These are phyloP conservation scores for Agrostemma githago DNA, from an alignment of 148 eudicot species.

Conservation along the genomic window DNA sequence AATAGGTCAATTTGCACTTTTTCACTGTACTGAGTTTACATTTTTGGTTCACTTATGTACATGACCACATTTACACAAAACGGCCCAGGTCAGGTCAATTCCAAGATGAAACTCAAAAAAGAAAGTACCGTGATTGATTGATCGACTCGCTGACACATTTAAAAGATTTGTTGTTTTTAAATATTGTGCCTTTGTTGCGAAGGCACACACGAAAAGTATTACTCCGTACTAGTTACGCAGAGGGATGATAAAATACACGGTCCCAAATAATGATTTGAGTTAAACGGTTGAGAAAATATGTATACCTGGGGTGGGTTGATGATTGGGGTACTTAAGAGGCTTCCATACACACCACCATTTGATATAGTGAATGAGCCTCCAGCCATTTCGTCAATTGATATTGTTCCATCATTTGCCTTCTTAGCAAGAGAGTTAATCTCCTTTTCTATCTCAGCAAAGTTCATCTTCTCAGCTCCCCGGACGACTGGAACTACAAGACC, in stretches of 20 bases:
- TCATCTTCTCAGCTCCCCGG: slow-evolving; percentile 74
- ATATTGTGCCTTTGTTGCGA: neutral
- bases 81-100: neutral
- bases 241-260: neutral
- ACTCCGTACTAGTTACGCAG: neutral
- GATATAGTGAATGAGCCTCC: slow-evolving; percentile 95
- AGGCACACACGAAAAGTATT: neutral
- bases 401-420: slow-evolving; percentile 76
- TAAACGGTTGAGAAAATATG: neutral
- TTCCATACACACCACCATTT: slow-evolving; percentile 97
- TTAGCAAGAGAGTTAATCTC: slow-evolving; percentile 81
- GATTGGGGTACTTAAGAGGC: slow-evolving; percentile 92
- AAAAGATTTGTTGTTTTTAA: neutral
- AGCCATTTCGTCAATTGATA: slow-evolving; percentile 96
- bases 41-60: neutral
- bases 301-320: slow-evolving; percentile 97
- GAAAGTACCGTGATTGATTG: neutral
- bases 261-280: neutral
- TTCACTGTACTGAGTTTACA: neutral
- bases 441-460: slow-evolving; percentile 93
- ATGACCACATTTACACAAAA: neutral
- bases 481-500: slow-evolving; percentile 96
- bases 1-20: neutral
- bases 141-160: neutral
- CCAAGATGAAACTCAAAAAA: neutral